A percentile compares a stretch with the other conserved stretches of the same genome.
These are phyloP conservation scores for Sordariomycetes sp. DNA, from an alignment of 2,329 filamentous ascomycete species.

Conservation along the genomic window DNA sequence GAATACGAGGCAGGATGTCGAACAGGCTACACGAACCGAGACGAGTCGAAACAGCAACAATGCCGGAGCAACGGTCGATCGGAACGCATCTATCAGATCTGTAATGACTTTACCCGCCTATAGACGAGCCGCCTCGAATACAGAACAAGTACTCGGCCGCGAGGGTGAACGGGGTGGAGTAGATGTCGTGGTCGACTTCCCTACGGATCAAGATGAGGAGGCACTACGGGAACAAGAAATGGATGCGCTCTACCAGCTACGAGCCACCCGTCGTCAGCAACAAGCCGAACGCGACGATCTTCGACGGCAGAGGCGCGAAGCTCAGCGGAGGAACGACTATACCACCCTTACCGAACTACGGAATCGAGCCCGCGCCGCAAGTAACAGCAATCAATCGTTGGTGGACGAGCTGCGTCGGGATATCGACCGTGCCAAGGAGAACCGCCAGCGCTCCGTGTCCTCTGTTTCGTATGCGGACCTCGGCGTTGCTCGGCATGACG, in stretches of 20 bases:
- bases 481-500: constrained; percentile 69
- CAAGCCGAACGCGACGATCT: constrained; percentile 69
- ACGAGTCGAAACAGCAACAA: constrained; percentile 12
- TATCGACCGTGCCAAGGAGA: constrained; percentile 46
- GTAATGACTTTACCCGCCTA: constrained; percentile 91
- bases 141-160: constrained; percentile 74
- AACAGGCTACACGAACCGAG: constrained; percentile 5
- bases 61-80: constrained; percentile 47
- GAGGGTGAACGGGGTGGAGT: constrained; percentile 90
- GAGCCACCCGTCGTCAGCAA: constrained; percentile 66
- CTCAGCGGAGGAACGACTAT: constrained; percentile 61
- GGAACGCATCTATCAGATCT: constrained; percentile 82
- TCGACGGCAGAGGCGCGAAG: constrained; percentile 60
- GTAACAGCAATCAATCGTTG: constrained; percentile 40
- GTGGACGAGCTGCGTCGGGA: constrained; percentile 51
- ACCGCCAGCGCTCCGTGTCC: constrained; percentile 59
- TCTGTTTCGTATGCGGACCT: constrained; percentile 70
- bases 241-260: constrained; percentile 86
- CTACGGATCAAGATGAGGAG: constrained; percentile 73
- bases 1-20: constrained; percentile 6
- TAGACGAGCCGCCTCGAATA: constrained; percentile 59
- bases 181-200: constrained; percentile 80
- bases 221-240: constrained; percentile 77
- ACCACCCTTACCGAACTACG: constrained; percentile 59
- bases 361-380: constrained; percentile 39